Evolutionary conservation across 2,329 filamentous ascomycete genomes (phyloP), one percentile per base, ranked within the genome.

Genomic region (Penicillium verrucosum): DNA sequence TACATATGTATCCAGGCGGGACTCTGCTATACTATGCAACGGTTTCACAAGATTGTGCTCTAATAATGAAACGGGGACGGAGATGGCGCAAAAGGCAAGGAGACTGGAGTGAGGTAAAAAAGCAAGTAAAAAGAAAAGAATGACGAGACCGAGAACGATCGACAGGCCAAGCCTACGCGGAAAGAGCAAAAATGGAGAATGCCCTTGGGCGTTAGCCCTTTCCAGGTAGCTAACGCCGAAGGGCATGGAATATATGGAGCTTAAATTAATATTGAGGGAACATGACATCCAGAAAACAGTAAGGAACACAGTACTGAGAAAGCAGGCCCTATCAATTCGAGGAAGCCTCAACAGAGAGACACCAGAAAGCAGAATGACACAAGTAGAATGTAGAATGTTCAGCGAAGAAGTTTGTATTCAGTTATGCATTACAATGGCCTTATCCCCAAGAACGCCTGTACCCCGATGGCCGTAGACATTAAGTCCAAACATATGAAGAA

Each of bases 341-440:
- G 25, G 41, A 1, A n/a, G 23, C 8, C 1, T 7, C 41, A n/a
- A 42, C 2, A 27, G 23, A 27, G 3, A 27, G 9, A 16, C 16
- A 5, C 10, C 18, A 8, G 25, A 30, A 44, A 44, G 10, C n/a
- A 18, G 3, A 1, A 11, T 2, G 9, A 2, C 2, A 27, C 7
- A 8, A 43, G 43, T 10, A 23, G 34, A 18, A 27, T 27, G 9
- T 14, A 42, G 5, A 43, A 29, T 52, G 40, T 29, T 41, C 30
- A 57, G 57, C 37, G 56, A 47, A 47, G 36, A 25, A 46, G 51
- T 45, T 62, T 46, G 58, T 59, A 65, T 65, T 65, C 44, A 60
- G 57, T 55, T 59, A 65, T 66, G 64, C 61, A 63, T 65, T 61
- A 61, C 52, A 60, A 51, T 59, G 58, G 51, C 53, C 54, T 51